Percentiles rank a stretch among this genome's conserved stretches.
Evolutionary conservation across 1,284 basidiomycete genomes (phyloP).

Genomic region (Wallemia mellicola): DNA sequence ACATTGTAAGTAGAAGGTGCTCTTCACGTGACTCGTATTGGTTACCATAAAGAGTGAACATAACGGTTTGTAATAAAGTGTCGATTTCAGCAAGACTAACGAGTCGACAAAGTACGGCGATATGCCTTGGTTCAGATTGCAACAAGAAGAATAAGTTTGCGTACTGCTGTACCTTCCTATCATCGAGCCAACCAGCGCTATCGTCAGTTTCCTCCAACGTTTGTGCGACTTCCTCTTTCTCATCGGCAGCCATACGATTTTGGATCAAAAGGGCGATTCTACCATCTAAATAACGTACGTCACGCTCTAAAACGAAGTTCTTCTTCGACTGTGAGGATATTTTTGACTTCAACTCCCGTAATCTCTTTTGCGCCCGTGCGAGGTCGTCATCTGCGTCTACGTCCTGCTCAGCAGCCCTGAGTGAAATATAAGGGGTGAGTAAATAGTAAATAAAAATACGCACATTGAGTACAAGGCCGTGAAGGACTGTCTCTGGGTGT

Average conservation of each 20-base stretch:
- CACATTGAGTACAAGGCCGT: background rate
- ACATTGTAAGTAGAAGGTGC: conserved; percentile 93
- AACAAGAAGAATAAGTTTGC: conserved; percentile 96
- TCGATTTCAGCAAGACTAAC: conserved; percentile 91
- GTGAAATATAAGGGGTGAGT: background rate
- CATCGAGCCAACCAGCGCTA: conserved; percentile 12
- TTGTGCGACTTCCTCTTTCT: conserved; percentile 14
- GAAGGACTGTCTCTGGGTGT: background rate
- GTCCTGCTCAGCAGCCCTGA: conserved; percentile 89
- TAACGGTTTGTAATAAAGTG: conserved; percentile 93
- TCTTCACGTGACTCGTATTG: conserved; percentile 98
- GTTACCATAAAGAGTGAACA: conserved; percentile 98
- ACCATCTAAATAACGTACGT: conserved; percentile 91
- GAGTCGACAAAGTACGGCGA: conserved; percentile 84
- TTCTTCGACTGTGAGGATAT: conserved; percentile 97
- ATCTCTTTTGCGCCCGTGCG: conserved; percentile 75
- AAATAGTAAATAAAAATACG: background rate
- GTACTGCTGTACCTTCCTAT: conserved; percentile 38
- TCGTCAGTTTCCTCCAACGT: conserved; percentile 21
- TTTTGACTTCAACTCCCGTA: conserved; percentile 82
- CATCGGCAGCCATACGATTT: conserved; percentile 86
- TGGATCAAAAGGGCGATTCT: conserved; percentile 92
- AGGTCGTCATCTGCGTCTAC: conserved; percentile 95
- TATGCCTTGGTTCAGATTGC: conserved; percentile 86
- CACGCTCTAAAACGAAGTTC: conserved; percentile 93